Evolutionary conservation across 1,139 yeast genomes (phyloP).

Genomic region (Suhomyces chickasaworum): DNA sequence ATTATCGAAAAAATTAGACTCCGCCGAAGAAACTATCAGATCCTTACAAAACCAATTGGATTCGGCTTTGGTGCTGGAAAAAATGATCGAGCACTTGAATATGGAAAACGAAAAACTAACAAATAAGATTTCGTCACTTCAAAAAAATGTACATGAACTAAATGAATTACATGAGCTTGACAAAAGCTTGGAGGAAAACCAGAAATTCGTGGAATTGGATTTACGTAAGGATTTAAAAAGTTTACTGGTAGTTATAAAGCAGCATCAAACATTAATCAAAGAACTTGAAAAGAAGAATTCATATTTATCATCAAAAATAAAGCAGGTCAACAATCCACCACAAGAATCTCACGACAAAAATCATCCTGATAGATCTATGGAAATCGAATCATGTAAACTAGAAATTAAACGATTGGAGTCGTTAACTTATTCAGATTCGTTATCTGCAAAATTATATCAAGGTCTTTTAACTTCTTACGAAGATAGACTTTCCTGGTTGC

Average conservation of each 20-base stretch:
- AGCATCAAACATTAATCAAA: slow-evolving; percentile 29
- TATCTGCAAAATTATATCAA: slow-evolving; percentile 15
- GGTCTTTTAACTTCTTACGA: slow-evolving; percentile 8
- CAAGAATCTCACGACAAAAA: background rate
- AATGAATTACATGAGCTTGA: slow-evolving; percentile 62
- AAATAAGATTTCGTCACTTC: slow-evolving; percentile 40
- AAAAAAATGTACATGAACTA: slow-evolving; percentile 53
- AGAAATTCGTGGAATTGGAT: slow-evolving; percentile 56
- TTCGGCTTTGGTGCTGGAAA: slow-evolving; percentile 44
- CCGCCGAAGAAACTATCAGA: slow-evolving; percentile 43
- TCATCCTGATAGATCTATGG: slow-evolving; percentile 5
- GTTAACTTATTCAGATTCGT: slow-evolving; percentile 15
- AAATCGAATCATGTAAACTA: slow-evolving; percentile 22
- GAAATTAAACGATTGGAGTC: slow-evolving; percentile 20
- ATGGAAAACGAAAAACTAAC: slow-evolving; percentile 52
- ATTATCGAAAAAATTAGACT: slow-evolving; percentile 31
- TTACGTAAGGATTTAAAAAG: slow-evolving; percentile 46
- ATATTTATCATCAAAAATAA: slow-evolving; percentile 25
- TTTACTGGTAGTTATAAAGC: slow-evolving; percentile 30
- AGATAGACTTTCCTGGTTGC: slow-evolving; percentile 1
- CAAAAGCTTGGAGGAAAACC: slow-evolving; percentile 62
- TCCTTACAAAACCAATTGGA: slow-evolving; percentile 50
- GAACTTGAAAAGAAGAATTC: slow-evolving; percentile 36
- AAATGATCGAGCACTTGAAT: slow-evolving; percentile 57
- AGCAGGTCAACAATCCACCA: background rate